These are phyloP conservation scores for Boletellus sp. DNA, from an alignment of 768 basidiomycete species.

Conservation along the genomic window DNA sequence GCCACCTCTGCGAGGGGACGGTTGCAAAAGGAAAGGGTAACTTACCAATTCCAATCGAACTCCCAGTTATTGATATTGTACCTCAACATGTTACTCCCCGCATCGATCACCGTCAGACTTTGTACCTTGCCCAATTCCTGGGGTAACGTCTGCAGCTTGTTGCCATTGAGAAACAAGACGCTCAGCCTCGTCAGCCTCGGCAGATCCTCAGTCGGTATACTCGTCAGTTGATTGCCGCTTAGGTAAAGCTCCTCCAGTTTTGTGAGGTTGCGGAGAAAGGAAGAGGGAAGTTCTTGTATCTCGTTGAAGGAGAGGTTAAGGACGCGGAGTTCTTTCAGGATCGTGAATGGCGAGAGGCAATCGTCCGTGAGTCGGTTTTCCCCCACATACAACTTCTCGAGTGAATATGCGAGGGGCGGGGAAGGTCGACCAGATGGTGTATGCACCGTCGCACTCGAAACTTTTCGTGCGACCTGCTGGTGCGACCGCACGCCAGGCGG, in stretches of 20 bases:
- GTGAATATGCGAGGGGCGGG: constrained; percentile 63
- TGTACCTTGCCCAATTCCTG: constrained; percentile 84
- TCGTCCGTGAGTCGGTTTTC: constrained; percentile 88
- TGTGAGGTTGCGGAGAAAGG: constrained; percentile 68
- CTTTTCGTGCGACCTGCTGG: constrained; percentile 25
- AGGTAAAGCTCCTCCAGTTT: constrained; percentile 85
- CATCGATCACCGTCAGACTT: constrained; percentile 79
- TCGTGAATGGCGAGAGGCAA: constrained; percentile 65
- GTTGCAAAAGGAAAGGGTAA: not conserved
- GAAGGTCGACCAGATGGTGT: constrained; percentile 29
- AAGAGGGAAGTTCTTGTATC: constrained; percentile 79
- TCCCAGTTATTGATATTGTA: constrained; percentile 99
- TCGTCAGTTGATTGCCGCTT: constrained; percentile 91
- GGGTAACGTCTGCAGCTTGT: constrained; percentile 87
- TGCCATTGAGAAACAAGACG: constrained; percentile 88
- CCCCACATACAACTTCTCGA: constrained; percentile 79
- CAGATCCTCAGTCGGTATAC: constrained; percentile 86
- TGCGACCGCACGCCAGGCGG: constrained; percentile 14
- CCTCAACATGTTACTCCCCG: constrained; percentile 88
- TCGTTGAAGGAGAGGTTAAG: constrained; percentile 95
- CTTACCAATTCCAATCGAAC: constrained; percentile 99
- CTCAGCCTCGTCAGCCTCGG: constrained; percentile 62
- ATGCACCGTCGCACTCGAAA: constrained; percentile 35
- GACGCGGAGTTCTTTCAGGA: constrained; percentile 71
- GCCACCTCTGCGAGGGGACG: not conserved